phyloP scores from a whole-genome alignment of 352 stramenopile species.

The Phytophthora podocarpi region DNA sequence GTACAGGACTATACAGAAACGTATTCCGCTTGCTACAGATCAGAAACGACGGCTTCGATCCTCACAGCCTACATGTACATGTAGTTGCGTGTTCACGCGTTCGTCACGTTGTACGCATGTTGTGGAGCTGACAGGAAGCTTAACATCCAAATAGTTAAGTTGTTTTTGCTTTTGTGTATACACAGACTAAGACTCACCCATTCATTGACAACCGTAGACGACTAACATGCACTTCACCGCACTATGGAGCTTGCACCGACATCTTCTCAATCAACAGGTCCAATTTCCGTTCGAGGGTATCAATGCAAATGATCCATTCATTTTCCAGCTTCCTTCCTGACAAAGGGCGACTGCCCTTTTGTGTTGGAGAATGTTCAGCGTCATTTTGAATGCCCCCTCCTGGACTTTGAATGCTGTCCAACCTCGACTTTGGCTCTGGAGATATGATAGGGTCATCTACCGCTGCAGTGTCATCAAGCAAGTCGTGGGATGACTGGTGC shows the following conservation, averaged over 20 bases:
- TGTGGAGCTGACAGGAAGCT: no score
- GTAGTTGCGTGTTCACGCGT: no score
- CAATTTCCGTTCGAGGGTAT: conserved; percentile 20
- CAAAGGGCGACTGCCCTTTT: neutral
- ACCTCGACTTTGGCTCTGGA: neutral
- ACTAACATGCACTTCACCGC: no score
- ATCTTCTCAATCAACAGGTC: conserved; percentile 24
- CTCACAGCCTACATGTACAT: no score
- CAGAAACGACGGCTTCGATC: no score
- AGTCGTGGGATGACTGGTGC: conserved; percentile 17
- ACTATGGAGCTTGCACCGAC: neutral
- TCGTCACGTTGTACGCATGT: no score
- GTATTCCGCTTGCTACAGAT: no score
- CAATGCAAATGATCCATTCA: conserved; percentile 11
- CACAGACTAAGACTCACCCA: no score
- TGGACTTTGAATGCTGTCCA: conserved; percentile 11
- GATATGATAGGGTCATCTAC: neutral
- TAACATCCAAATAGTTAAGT: no score
- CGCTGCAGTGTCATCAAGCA: neutral
- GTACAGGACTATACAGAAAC: no score
- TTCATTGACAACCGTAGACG: no score
- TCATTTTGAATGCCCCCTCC: conserved; percentile 4
- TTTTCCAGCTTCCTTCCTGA: neutral
- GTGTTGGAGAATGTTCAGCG: neutral
- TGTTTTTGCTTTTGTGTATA: no score